Evolutionary conservation across 768 basidiomycete genomes (phyloP).

Genomic region (Daedaleopsis nitida): DNA sequence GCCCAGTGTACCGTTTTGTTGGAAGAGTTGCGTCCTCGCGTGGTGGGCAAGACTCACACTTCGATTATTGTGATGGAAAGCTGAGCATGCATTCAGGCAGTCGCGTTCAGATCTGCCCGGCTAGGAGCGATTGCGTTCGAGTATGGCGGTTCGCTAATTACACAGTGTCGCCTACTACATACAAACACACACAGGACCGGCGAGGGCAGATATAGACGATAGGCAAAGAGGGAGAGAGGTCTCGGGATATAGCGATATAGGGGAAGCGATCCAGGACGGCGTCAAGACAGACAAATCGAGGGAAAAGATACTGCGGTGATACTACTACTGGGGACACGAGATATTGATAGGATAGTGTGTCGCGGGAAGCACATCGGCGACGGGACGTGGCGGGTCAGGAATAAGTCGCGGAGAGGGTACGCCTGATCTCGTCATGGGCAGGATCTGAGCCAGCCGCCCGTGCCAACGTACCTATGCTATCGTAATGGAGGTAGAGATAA

Average conservation of each 20-base stretch:
- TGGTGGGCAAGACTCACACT: too few relatives aligned
- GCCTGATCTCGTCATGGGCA: constrained; percentile 2
- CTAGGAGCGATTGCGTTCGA: too few relatives aligned
- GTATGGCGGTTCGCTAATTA: too few relatives aligned
- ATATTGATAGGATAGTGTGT: constrained; percentile 8
- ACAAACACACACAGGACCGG: constrained; percentile 17
- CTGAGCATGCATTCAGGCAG: too few relatives aligned
- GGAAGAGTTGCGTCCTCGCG: too few relatives aligned
- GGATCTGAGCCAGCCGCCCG: constrained; percentile 4
- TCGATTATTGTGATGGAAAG: too few relatives aligned
- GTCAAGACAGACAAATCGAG: neutral
- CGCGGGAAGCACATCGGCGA: constrained; percentile 1
- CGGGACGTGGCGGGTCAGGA: neutral
- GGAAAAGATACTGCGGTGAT: neutral
- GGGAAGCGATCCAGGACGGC: constrained; percentile 17
- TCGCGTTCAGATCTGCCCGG: too few relatives aligned
- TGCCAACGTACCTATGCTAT: constrained; percentile 13
- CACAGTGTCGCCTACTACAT: too few relatives aligned
- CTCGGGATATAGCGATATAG: constrained; percentile 18
- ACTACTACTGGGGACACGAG: neutral
- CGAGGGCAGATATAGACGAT: constrained; percentile 4
- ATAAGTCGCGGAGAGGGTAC: constrained; percentile 7
- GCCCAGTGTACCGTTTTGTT: too few relatives aligned
- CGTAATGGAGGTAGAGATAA: constrained; percentile 7
- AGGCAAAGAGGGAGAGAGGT: neutral